A percentile compares a stretch with the other conserved stretches of the same genome.
phyloP scores from a whole-genome alignment of 1,284 basidiomycete species.

The Cutaneotrichosporon cavernicola region DNA sequence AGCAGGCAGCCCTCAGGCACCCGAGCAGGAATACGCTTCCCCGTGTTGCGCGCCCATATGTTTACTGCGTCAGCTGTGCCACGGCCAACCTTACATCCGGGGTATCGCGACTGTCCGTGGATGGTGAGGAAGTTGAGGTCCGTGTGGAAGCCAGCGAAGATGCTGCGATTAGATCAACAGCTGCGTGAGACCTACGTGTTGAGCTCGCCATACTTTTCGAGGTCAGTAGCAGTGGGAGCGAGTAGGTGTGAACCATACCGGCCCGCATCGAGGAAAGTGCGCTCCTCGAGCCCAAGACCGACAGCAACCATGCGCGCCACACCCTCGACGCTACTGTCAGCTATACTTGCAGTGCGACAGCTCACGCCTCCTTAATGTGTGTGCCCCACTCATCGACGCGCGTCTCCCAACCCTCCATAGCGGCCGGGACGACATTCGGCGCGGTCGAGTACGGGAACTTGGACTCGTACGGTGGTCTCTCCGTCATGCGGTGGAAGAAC shows the following conservation, averaged over 20 bases:
- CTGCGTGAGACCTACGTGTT: conserved; percentile 46
- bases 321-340: conserved; percentile 64
- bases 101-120: conserved; percentile 70
- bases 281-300: conserved; percentile 69
- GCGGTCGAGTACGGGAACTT: conserved; percentile 71
- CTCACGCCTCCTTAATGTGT: conserved; percentile 79
- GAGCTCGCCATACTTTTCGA: conserved; percentile 70
- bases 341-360: conserved; percentile 19
- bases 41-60: conserved; percentile 88
- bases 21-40: conserved; percentile 76
- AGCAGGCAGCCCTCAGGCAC: conserved; percentile 65
- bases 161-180: conserved; percentile 56
- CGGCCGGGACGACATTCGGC: conserved; percentile 72
- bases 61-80: conserved; percentile 52
- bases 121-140: conserved; percentile 64
- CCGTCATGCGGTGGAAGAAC: conserved; percentile 86
- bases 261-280: conserved; percentile 71
- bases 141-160: conserved; percentile 84
- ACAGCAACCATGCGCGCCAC: conserved; percentile 78
- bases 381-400: conserved; percentile 76
- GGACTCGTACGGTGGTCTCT: conserved; percentile 71
- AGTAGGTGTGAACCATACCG: conserved; percentile 84
- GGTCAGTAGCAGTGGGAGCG: conserved; percentile 85
- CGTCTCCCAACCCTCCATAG: conserved; percentile 63
- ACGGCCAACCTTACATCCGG: conserved; percentile 39